These are phyloP conservation scores for Arthrobotrys pseudoclavata DNA, from an alignment of 2,329 filamentous ascomycete genomes.

Conservation along the genomic window DNA sequence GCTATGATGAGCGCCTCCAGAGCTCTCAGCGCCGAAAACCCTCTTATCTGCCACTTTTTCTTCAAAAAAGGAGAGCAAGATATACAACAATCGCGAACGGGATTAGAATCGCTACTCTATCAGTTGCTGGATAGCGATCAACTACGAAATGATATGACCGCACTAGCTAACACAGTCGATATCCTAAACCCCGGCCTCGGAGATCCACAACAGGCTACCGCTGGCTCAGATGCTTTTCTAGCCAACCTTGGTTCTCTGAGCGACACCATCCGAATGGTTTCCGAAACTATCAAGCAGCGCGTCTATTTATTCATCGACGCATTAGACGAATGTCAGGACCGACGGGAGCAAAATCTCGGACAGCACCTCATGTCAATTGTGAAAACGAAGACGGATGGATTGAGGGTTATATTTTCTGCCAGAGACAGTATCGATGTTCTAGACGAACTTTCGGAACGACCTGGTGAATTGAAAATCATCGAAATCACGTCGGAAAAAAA, in stretches of 20 bases:
- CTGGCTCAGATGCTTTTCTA: neutral
- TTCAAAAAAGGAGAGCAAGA: conserved; percentile 57
- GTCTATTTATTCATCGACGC: conserved; percentile 46
- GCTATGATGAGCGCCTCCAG: conserved; percentile 34
- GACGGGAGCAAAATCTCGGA: conserved; percentile 18
- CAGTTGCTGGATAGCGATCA: conserved; percentile 33
- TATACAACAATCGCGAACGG: conserved; percentile 32
- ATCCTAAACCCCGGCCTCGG: conserved; percentile 28
- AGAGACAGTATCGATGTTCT: conserved; percentile 37
- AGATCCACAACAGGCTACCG: neutral
- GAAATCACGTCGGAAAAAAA: conserved; percentile 49
- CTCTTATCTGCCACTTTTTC: conserved; percentile 44
- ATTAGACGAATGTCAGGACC: conserved; percentile 47
- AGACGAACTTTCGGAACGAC: conserved; percentile 7
- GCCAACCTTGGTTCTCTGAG: neutral
- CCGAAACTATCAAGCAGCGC: conserved; percentile 3
- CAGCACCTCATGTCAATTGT: conserved; percentile 7
- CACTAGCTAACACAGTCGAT: neutral
- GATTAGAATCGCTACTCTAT: conserved; percentile 27
- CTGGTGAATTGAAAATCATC: conserved; percentile 13
- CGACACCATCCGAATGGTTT: conserved; percentile 12
- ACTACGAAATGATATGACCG: conserved; percentile 4
- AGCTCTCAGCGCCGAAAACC: neutral
- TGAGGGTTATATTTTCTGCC: conserved; percentile 34
- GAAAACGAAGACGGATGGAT: neutral